phyloP scores from a whole-genome alignment of 75 land plant genomes.

The Pinus albicaulis region DNA sequence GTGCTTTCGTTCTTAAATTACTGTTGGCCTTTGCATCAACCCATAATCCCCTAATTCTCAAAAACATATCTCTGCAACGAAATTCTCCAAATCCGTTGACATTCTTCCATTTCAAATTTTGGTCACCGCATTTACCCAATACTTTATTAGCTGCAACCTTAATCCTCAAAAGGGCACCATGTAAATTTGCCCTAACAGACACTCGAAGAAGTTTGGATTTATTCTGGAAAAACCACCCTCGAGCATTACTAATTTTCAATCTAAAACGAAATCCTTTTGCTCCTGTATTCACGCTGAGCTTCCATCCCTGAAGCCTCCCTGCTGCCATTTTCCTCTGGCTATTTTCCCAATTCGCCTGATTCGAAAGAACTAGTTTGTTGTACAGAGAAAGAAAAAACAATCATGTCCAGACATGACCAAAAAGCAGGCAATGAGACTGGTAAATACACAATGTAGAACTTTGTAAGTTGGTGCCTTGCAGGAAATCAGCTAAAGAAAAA shows the following conservation, averaged over 20 bases:
- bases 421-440: too few species aligned
- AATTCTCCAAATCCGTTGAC: neutral
- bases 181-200: conserved; percentile 7
- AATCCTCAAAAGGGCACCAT: neutral
- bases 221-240: neutral
- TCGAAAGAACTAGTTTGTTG: neutral
- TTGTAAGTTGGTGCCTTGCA: too few species aligned
- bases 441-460: too few species aligned
- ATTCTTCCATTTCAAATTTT: neutral
- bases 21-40: neutral
- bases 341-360: neutral
- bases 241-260: conserved; percentile 1
- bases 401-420: too few species aligned
- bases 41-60: neutral
- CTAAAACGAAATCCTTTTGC: conserved; percentile 1
- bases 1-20: neutral
- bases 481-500: too few species aligned
- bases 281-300: neutral
- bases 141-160: conserved; percentile 4
- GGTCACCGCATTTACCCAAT: conserved; percentile 1
- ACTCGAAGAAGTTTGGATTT: conserved; percentile 3
- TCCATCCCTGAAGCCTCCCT: conserved; percentile 7
- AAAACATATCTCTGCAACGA: neutral
- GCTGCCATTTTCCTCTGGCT: neutral
- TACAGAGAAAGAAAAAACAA: neutral